Percentiles rank a stretch among this genome's conserved stretches.
phyloP scores from a whole-genome alignment of 306 rosid species.

The Ceratonia siliqua region DNA sequence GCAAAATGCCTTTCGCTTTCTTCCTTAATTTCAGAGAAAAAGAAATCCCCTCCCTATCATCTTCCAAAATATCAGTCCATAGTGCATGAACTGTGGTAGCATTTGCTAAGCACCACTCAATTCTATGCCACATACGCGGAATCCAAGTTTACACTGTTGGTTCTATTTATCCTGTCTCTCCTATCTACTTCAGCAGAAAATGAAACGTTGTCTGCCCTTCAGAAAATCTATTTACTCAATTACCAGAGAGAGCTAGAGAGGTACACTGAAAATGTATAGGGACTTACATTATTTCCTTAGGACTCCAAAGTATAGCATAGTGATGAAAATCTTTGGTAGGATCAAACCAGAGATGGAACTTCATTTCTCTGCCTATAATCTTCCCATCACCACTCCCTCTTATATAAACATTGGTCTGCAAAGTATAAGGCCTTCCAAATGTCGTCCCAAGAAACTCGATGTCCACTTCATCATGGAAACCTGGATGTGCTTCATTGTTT shows the following conservation, averaged over 20 bases:
- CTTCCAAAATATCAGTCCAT: slow-evolving; percentile 16
- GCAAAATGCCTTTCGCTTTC: slow-evolving; percentile 25
- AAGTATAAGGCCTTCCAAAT: slow-evolving; percentile 95
- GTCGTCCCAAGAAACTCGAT: slow-evolving; percentile 95
- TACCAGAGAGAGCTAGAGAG: background rate
- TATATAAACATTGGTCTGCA: slow-evolving; percentile 89
- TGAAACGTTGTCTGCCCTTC: background rate
- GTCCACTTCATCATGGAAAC: slow-evolving; percentile 97
- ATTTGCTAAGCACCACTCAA: slow-evolving; percentile 28
- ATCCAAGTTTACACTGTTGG: slow-evolving; percentile 4
- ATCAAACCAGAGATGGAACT: slow-evolving; percentile 95
- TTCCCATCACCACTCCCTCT: slow-evolving; percentile 92
- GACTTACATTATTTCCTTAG: slow-evolving; percentile 85
- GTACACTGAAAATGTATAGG: slow-evolving; percentile 7
- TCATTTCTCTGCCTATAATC: slow-evolving; percentile 93
- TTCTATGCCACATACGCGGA: slow-evolving; percentile 18
- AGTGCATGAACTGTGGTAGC: slow-evolving; percentile 9
- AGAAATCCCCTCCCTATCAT: slow-evolving; percentile 21
- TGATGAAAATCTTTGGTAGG: slow-evolving; percentile 86
- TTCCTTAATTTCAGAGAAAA: slow-evolving; percentile 34
- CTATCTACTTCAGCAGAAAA: slow-evolving; percentile 27
- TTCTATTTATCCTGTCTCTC: slow-evolving; percentile 27
- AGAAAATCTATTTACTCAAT: slow-evolving; percentile 6
- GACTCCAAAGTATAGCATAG: slow-evolving; percentile 92
- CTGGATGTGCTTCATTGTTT: slow-evolving; percentile 92